phyloP scores from a whole-genome alignment of 1,284 basidiomycete species.

The Xerocomus nothofagi region DNA sequence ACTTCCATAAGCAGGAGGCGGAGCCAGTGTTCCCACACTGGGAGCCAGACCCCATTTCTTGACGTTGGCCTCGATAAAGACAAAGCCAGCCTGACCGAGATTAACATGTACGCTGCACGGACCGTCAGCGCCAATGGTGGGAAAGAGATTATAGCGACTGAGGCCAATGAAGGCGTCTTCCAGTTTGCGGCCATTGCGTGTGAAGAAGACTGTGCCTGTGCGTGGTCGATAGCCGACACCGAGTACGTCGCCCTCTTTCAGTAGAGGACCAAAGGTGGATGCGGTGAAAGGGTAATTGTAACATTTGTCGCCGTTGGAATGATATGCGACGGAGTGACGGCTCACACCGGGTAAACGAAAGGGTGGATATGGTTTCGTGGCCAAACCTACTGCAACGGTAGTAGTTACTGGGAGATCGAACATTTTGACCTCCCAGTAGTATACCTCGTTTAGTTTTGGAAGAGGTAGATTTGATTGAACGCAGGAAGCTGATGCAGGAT shows the following conservation, averaged over 20 bases:
- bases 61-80: constrained; percentile 97
- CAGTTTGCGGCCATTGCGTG: constrained; percentile 91
- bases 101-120: constrained; percentile 95
- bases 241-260: constrained; percentile 93
- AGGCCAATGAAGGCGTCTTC: constrained; percentile 93
- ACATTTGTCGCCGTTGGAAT: constrained; percentile 95
- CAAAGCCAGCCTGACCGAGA: constrained; percentile 93
- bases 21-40: constrained; percentile 91
- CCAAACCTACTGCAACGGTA: constrained; percentile 84
- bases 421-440: constrained; percentile 98
- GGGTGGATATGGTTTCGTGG: constrained; percentile 92
- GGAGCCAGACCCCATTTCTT: constrained; percentile 98
- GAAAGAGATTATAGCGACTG: constrained; percentile 89
- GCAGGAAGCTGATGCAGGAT: constrained; percentile 88
- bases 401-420: constrained; percentile 88
- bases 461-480: constrained; percentile 94
- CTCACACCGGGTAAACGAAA: constrained; percentile 90
- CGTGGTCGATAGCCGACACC: constrained; percentile 93
- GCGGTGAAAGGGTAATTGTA: constrained; percentile 97
- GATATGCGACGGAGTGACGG: constrained; percentile 94
- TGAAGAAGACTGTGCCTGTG: constrained; percentile 96
- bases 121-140: constrained; percentile 91
- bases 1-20: constrained; percentile 93
- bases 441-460: constrained; percentile 95
- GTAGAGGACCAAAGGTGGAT: constrained; percentile 78